These are phyloP conservation scores for Skeletonema potamos DNA, from an alignment of 108 stramenopile species.

Conservation along the genomic window DNA sequence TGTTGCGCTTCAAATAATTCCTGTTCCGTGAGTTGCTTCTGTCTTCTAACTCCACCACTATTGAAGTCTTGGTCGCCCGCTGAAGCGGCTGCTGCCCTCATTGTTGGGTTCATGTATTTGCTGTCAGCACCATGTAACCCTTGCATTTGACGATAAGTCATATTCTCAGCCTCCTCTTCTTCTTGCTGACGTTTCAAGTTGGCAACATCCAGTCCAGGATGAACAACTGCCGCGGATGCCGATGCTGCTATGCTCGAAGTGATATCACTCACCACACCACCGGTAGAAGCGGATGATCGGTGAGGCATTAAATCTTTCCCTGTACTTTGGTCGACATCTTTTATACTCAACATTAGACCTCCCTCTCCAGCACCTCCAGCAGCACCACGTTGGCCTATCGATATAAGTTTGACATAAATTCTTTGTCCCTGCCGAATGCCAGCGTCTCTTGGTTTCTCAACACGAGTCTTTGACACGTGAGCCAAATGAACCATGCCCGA, in stretches of 20 bases:
- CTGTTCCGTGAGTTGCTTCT: conserved; percentile 91
- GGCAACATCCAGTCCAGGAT: conserved; percentile 88
- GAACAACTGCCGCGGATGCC: conserved; percentile 66
- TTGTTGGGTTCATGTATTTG: conserved; percentile 11
- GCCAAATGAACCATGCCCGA: conserved; percentile 92
- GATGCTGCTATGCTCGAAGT: conserved; percentile 15
- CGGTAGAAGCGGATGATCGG: conserved; percentile 47
- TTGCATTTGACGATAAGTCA: conserved; percentile 38
- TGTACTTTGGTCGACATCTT: conserved; percentile 94
- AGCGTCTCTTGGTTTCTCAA: conserved; percentile 54
- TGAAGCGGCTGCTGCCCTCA: conserved; percentile 11
- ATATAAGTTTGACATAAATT: conserved; percentile 92
- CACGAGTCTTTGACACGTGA: conserved; percentile 63
- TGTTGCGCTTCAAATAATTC: conserved; percentile 97
- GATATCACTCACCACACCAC: neutral
- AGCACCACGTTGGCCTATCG: conserved; percentile 49
- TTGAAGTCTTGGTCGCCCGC: neutral
- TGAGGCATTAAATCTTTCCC: conserved; percentile 91
- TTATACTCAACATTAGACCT: conserved; percentile 80
- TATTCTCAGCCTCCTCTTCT: conserved; percentile 65
- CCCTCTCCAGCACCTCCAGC: conserved; percentile 44
- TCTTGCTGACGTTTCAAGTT: conserved; percentile 67
- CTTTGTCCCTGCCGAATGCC: conserved; percentile 71
- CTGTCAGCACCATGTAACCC: conserved; percentile 15
- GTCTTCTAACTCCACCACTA: conserved; percentile 47